phyloP scores from a whole-genome alignment of 108 stramenopile species.

The Nitzschia sp. region DNA sequence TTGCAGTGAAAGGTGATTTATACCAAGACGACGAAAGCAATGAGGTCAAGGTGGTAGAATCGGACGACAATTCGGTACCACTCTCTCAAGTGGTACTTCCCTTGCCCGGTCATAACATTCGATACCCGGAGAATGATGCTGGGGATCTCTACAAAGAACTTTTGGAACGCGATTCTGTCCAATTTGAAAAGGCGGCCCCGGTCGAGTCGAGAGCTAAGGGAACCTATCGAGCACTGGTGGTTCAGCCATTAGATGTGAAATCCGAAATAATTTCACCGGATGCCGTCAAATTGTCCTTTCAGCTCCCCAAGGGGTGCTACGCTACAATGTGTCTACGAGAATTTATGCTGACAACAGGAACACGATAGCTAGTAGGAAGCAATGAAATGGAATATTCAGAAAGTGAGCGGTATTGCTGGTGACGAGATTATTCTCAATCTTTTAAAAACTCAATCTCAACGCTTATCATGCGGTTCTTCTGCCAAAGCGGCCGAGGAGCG shows the following conservation, averaged over 20 bases:
- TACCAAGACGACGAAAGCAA: slow-evolving; percentile 32
- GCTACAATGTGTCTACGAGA: slow-evolving; percentile 85
- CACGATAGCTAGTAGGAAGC: neutral
- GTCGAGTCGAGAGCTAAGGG: slow-evolving; percentile 75
- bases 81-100: slow-evolving; percentile 74
- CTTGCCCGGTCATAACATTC: slow-evolving; percentile 64
- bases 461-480: too few species aligned
- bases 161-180: slow-evolving; percentile 50
- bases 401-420: too few species aligned
- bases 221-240: slow-evolving; percentile 68
- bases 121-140: slow-evolving; percentile 72
- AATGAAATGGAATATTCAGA: too few species aligned
- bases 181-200: slow-evolving; percentile 48
- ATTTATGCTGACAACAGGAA: slow-evolving; percentile 71
- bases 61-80: slow-evolving; percentile 6
- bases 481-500: too few species aligned
- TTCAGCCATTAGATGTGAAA: slow-evolving; percentile 22
- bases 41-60: slow-evolving; percentile 29
- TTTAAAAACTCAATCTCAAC: too few species aligned
- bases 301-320: slow-evolving; percentile 76
- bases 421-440: too few species aligned
- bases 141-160: slow-evolving; percentile 53
- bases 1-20: slow-evolving; percentile 63
- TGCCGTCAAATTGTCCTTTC: slow-evolving; percentile 48
- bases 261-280: slow-evolving; percentile 14